phyloP scores from a whole-genome alignment of 2,329 filamentous ascomycete species.

The Cercospora sojina region DNA sequence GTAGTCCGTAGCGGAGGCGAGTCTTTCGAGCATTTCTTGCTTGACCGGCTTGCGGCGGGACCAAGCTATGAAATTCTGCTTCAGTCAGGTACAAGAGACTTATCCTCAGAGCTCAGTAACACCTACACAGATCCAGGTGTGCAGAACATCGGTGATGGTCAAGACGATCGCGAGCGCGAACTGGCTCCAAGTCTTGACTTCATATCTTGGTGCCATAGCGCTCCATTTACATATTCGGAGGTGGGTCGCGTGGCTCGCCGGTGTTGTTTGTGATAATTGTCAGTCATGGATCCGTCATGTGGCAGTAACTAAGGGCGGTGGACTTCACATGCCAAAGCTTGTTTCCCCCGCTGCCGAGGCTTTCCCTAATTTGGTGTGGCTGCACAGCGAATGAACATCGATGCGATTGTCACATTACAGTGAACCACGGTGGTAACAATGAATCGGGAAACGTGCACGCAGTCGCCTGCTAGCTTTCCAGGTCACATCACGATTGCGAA shows the following conservation, averaged over 20 bases:
- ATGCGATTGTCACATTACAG: not conserved
- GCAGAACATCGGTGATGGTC: conserved; percentile 3
- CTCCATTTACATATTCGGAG: not conserved
- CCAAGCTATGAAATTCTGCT: conserved; percentile 8
- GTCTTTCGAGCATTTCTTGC: conserved; percentile 15
- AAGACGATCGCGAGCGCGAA: conserved; percentile 5
- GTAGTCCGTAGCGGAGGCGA: conserved; percentile 21
- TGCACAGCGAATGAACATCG: not conserved
- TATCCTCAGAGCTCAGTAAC: not conserved
- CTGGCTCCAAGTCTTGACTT: conserved; percentile 1
- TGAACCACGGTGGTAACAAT: not conserved
- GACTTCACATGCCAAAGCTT: conserved; percentile 1
- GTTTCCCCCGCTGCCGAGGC: not conserved
- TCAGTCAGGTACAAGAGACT: not conserved
- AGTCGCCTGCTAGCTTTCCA: not conserved
- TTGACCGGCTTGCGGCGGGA: conserved; percentile 14
- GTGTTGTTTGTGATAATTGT: not conserved
- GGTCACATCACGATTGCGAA: not conserved
- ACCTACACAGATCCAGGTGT: conserved; percentile 5
- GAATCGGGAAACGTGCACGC: not conserved
- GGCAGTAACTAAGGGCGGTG: not conserved
- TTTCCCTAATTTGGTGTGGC: not conserved
- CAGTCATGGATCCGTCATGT: not conserved
- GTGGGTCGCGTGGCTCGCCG: not conserved
- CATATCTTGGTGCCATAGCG: conserved; percentile 8